These are phyloP conservation scores for Aspergillus egyptiacus DNA, from an alignment of 495 filamentous ascomycete genomes.

Conservation along the genomic window DNA sequence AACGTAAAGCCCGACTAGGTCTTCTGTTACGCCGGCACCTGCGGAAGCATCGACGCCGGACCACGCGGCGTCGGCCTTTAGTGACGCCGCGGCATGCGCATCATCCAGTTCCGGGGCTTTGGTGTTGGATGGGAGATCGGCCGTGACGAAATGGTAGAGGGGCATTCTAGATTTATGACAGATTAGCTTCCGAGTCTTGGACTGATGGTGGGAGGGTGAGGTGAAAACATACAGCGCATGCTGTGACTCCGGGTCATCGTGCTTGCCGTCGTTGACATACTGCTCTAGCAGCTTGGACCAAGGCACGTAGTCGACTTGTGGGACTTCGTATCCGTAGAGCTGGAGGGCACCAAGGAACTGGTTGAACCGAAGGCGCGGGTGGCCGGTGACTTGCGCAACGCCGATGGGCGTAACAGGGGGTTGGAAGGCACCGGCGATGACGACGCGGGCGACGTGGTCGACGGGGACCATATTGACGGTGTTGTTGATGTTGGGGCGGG, in stretches of 20 bases:
- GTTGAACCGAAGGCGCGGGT: constrained; percentile 74
- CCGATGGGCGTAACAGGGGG: constrained; percentile 47
- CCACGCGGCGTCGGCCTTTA: constrained; percentile 57
- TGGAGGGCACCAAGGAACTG: constrained; percentile 67
- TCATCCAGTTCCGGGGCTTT: constrained; percentile 79
- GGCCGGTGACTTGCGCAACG: constrained; percentile 73
- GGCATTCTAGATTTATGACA: too few relatives aligned
- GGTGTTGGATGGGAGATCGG: constrained; percentile 70
- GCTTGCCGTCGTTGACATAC: constrained; percentile 56
- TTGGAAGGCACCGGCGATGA: constrained; percentile 65
- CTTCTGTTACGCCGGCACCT: constrained; percentile 58
- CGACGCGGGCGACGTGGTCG: constrained; percentile 70
- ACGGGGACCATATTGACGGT: constrained; percentile 91
- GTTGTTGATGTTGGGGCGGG: constrained; percentile 73
- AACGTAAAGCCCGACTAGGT: constrained; percentile 66
- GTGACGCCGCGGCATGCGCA: constrained; percentile 56
- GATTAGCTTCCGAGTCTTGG: too few relatives aligned
- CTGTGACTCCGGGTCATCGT: constrained; percentile 54
- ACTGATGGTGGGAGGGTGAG: background rate
- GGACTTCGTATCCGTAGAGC: constrained; percentile 70
- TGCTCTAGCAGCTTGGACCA: constrained; percentile 50
- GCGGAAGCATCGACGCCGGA: constrained; percentile 57
- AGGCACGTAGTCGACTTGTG: constrained; percentile 57
- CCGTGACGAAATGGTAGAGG: constrained; percentile 77
- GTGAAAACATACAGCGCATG: constrained; percentile 50